Base-by-base conservation (phyloP, 148 eudicot species). In the Gaultheria prostrata region DNA sequence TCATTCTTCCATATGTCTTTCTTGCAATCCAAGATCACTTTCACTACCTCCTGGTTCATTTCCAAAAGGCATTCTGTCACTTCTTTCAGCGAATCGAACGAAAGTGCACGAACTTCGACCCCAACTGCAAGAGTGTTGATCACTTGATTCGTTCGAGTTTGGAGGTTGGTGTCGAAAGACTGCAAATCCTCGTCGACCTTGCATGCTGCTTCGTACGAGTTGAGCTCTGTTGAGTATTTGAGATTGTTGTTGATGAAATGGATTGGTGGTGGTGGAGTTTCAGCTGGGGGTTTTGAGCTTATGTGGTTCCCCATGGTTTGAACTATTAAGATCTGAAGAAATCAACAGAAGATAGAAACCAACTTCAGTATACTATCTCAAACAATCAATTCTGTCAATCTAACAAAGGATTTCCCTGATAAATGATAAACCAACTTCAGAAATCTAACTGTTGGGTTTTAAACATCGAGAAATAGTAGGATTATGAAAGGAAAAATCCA, bases 41-140 rank as follows among this genome's bases (percentile, higher is more conserved):
- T 97, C 39, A 97, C 99, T 49, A 97, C 98, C 83, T 95, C 98
- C 50, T 95, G 98, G 77, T 97, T 97, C 99, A 97, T 97, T 46
- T 97, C 99, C 65, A 95, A 80, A 6, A 97, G 89, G 77, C 99
- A 97, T 81, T 85, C 98, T 1, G 99, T 97, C 54, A 97, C 98
- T 82, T 97, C 95, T 85, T 90, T 93, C 77, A 97, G 80, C 3
- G 99, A 95, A 86, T 89, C 92, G 20, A 97, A 91, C 3, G 99
- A 97, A 1, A 97, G 86, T 12, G 99, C 95, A 26, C 93, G 87
- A 61, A 95, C 98, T 48, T 95, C 98, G 8, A 92, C 95, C 2
- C 99, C 99, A 24, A 85, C 90, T 8, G 98, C 99, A 8, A 97
- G 81, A 7, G 93, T 84, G 78, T 88, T 95, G 82, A 97, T 95